These are phyloP conservation scores for Candida gorgasii DNA, from an alignment of 805 yeast genomes.

Conservation along the genomic window DNA sequence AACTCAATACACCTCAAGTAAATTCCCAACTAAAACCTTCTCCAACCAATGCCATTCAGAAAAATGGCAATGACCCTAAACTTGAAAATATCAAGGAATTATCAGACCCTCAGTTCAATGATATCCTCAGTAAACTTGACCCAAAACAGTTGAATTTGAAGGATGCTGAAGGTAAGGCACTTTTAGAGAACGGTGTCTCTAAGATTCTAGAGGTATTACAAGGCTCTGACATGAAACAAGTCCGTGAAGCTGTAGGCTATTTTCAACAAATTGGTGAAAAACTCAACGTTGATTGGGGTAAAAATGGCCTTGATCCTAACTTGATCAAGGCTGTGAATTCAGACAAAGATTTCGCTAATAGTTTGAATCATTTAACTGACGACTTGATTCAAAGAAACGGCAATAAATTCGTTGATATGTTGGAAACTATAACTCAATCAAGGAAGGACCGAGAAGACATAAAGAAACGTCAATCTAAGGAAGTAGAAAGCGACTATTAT, in stretches of 20 bases:
- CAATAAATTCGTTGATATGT: slow-evolving; percentile 71
- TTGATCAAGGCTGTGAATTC: slow-evolving; percentile 14
- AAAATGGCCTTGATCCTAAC: slow-evolving; percentile 7
- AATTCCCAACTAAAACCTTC: too few species aligned
- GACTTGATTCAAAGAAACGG: slow-evolving; percentile 78
- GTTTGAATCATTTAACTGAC: slow-evolving; percentile 58
- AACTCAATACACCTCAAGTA: not conserved
- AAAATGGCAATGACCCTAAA: too few species aligned
- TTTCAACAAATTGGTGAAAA: slow-evolving; percentile 25
- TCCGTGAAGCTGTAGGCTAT: slow-evolving; percentile 25
- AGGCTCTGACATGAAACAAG: slow-evolving; percentile 26
- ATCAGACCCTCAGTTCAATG: not conserved
- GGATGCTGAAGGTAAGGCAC: slow-evolving; percentile 20
- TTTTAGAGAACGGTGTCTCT: slow-evolving; percentile 28
- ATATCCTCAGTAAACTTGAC: not conserved
- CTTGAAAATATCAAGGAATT: slow-evolving; percentile 3
- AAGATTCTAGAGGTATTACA: slow-evolving; percentile 25
- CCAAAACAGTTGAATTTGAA: not conserved
- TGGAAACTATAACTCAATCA: slow-evolving; percentile 70
- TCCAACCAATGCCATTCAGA: too few species aligned
- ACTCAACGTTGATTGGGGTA: slow-evolving; percentile 13
- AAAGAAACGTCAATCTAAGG: not conserved
- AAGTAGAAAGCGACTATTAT: not conserved
- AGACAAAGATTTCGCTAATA: slow-evolving; percentile 21
- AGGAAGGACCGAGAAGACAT: slow-evolving; percentile 18